These are phyloP conservation scores for Gracilaria vermiculophylla DNA, from an alignment of 23 red algal species.

Conservation along the genomic window DNA sequence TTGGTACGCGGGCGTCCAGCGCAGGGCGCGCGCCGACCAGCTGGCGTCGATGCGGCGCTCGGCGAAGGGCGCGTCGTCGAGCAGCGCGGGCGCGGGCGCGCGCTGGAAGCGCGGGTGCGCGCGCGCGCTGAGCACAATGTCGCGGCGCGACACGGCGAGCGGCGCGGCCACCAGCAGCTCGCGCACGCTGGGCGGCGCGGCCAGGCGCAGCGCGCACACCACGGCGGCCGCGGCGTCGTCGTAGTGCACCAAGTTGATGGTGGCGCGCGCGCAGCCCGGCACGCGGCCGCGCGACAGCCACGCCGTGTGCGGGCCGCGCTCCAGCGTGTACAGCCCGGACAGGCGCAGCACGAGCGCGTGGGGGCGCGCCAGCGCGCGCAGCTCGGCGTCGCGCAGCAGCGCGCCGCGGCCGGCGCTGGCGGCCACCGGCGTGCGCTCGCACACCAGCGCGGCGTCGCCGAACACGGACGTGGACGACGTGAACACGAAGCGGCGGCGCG, in stretches of 20 bases:
- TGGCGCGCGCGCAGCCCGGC: constrained; percentile 12
- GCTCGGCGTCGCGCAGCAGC: background rate
- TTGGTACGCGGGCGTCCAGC: constrained; percentile 38
- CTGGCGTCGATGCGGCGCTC: background rate
- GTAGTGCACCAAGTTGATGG: constrained; percentile 83
- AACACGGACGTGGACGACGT: constrained; percentile 79
- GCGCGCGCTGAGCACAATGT: constrained; percentile 38
- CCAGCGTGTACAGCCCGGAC: background rate
- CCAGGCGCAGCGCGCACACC: constrained; percentile 36
- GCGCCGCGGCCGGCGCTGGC: constrained; percentile 19
- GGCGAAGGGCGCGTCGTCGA: background rate
- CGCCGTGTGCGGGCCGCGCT: constrained; percentile 77
- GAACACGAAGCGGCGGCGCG: constrained; percentile 50
- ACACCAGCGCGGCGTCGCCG: background rate
- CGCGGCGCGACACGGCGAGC: constrained; percentile 23
- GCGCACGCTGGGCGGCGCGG: background rate
- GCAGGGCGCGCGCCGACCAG: constrained; percentile 25
- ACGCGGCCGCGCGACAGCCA: constrained; percentile 41
- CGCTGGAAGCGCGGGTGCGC: constrained; percentile 39
- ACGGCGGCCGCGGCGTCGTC: constrained; percentile 78
- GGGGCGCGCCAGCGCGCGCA: background rate
- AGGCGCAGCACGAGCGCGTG: background rate
- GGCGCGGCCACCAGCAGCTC: constrained; percentile 60
- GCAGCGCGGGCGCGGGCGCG: constrained; percentile 15
- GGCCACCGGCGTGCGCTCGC: constrained; percentile 38